Conservation (phyloP, 2,329 filamentous ascomycete species). For the Cyphellophora europaea region DNA sequence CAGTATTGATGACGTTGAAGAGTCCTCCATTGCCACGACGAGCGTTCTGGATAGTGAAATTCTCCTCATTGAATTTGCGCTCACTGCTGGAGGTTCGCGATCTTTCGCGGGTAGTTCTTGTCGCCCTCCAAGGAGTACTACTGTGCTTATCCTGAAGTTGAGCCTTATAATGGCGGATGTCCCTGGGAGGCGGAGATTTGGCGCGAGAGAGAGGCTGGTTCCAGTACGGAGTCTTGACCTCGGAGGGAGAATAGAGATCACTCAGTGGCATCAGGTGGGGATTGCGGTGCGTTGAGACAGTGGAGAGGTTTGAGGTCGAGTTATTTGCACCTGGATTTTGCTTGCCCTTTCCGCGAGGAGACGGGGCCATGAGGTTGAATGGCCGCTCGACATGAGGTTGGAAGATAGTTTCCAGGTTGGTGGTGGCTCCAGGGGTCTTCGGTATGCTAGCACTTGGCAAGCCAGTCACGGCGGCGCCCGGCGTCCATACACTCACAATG, state of each 20-base stretch:
- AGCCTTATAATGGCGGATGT: conserved; percentile 47
- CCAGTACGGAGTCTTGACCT: conserved; percentile 56
- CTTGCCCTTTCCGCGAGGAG: conserved; percentile 33
- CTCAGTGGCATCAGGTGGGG: conserved; percentile 53
- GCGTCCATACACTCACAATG: conserved; percentile 12
- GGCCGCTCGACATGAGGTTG: conserved; percentile 12
- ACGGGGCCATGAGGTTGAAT: conserved; percentile 11
- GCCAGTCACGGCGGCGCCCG: conserved; percentile 3
- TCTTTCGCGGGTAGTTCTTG: conserved; percentile 6
- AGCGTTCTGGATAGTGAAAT: conserved; percentile 75
- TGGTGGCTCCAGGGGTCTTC: conserved; percentile 31
- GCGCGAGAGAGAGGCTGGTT: conserved; percentile 73
- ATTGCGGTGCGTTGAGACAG: conserved; percentile 21
- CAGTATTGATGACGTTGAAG: conserved; percentile 76
- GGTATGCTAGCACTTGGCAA: conserved; percentile 11
- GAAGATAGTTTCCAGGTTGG: conserved; percentile 34
- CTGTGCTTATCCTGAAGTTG: conserved; percentile 42
- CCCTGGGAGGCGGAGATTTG: conserved; percentile 63
- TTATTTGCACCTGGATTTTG: conserved; percentile 36
- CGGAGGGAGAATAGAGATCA: conserved; percentile 66
- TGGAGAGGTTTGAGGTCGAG: not conserved
- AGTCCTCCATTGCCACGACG: conserved; percentile 90
- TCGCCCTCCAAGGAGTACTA: conserved; percentile 3
- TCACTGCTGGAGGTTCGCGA: conserved; percentile 49
- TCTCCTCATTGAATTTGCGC: conserved; percentile 62